phyloP scores from a whole-genome alignment of 2,329 filamentous ascomycete genomes.

The Albophoma yamanashiensis region DNA sequence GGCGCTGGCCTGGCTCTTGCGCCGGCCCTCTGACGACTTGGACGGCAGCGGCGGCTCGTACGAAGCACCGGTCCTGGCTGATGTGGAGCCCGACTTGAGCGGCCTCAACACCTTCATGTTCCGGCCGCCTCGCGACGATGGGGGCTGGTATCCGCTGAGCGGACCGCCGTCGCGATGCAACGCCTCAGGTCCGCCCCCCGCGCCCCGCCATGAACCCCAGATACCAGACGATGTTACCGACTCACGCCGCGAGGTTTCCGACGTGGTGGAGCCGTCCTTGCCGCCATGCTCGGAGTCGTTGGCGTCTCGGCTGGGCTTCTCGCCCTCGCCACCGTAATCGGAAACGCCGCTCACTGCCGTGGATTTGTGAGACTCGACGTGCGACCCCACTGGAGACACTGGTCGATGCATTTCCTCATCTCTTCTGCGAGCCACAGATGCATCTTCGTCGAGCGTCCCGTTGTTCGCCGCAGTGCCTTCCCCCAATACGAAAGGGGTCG shows the following conservation, averaged over 20 bases:
- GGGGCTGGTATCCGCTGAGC: conserved; percentile 59
- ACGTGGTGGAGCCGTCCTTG: conserved; percentile 17
- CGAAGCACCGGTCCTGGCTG: conserved; percentile 36
- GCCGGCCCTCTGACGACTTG: conserved; percentile 39
- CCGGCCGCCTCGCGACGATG: conserved; percentile 43
- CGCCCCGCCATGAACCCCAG: conserved; percentile 60
- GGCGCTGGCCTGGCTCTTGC: conserved; percentile 38
- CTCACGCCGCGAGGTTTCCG: conserved; percentile 29
- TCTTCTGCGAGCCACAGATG: conserved; percentile 7
- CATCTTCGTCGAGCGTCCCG: background rate
- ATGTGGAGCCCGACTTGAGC: conserved; percentile 50
- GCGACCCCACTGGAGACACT: conserved; percentile 25
- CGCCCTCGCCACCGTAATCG: conserved; percentile 33
- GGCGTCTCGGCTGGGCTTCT: conserved; percentile 18
- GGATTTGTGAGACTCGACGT: conserved; percentile 22
- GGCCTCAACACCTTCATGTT: conserved; percentile 89
- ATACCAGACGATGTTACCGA: conserved; percentile 45
- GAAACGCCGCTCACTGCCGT: conserved; percentile 24
- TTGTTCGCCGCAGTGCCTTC: conserved; percentile 16
- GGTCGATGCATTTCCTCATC: conserved; percentile 14
- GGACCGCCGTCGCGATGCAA: conserved; percentile 40
- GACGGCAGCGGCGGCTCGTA: conserved; percentile 39
- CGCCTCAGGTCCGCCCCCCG: conserved; percentile 39
- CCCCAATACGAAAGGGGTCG: conserved; percentile 28
- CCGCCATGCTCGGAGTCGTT: conserved; percentile 11